phyloP scores from a whole-genome alignment of 2,329 filamentous ascomycete genomes.

The Neoascochyta sp. region DNA sequence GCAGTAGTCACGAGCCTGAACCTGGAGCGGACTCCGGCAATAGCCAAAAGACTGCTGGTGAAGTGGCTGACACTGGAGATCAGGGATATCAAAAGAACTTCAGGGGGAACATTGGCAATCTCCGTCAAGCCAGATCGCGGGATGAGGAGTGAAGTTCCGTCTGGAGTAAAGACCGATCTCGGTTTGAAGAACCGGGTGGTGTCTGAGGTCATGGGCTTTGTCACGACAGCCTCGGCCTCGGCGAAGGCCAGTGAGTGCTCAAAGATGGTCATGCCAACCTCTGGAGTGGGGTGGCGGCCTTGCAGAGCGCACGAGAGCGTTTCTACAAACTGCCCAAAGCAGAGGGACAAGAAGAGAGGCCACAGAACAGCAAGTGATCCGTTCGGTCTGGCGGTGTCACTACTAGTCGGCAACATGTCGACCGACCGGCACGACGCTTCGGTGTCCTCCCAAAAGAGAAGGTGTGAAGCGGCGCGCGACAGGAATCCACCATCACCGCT shows the following conservation, averaged over 20 bases:
- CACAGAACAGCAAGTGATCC: slow-evolving; percentile 77
- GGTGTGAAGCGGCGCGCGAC: slow-evolving; percentile 65
- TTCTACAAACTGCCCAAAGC: slow-evolving; percentile 80
- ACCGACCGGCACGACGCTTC: slow-evolving; percentile 70
- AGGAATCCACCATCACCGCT: slow-evolving; percentile 63
- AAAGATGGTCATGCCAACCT: slow-evolving; percentile 94
- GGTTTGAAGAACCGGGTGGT: slow-evolving; percentile 51
- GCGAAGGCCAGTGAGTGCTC: slow-evolving; percentile 95
- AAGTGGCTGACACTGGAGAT: slow-evolving; percentile 88
- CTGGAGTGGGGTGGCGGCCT: slow-evolving; percentile 72
- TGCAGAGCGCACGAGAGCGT: slow-evolving; percentile 84
- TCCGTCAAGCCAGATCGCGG: slow-evolving; percentile 63
- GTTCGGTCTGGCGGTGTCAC: slow-evolving; percentile 53
- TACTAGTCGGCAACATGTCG: slow-evolving; percentile 60
- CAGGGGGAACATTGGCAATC: slow-evolving; percentile 81
- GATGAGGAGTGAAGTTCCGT: slow-evolving; percentile 44
- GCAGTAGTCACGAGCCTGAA: slow-evolving; percentile 83
- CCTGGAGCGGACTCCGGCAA: slow-evolving; percentile 73
- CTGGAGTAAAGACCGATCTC: slow-evolving; percentile 38
- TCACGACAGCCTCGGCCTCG: slow-evolving; percentile 85
- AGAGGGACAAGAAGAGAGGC: slow-evolving; percentile 67
- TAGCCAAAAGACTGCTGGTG: slow-evolving; percentile 75
- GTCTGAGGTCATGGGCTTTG: slow-evolving; percentile 71
- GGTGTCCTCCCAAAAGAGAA: slow-evolving; percentile 73
- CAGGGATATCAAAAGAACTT: slow-evolving; percentile 80